Percentiles rank a stretch among this genome's conserved stretches.
phyloP scores from a whole-genome alignment of 1,284 basidiomycete genomes.

The Hortiboletus rubellus region DNA sequence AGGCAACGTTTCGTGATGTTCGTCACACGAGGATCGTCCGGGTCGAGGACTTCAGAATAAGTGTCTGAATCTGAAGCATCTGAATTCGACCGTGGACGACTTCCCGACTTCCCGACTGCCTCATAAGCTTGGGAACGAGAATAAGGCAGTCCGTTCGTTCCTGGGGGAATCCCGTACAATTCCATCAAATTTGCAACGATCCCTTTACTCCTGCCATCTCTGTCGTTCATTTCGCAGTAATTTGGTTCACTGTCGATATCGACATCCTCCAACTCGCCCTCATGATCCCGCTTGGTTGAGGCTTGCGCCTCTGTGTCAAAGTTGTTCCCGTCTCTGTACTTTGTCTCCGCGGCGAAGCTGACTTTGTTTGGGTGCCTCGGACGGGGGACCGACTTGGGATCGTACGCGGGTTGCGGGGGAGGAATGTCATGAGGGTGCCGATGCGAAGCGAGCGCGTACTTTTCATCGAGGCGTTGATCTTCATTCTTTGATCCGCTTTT shows the following conservation, averaged over 20 bases:
- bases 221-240: slow-evolving; percentile 22
- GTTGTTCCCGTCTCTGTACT: slow-evolving; percentile 12
- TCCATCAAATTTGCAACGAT: slow-evolving; percentile 53
- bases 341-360: slow-evolving; percentile 21
- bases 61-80: slow-evolving; percentile 29
- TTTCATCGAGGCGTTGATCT: slow-evolving; percentile 27
- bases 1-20: slow-evolving; percentile 44
- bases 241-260: slow-evolving; percentile 10
- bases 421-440: slow-evolving; percentile 60
- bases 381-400: slow-evolving; percentile 22
- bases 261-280: slow-evolving; percentile 4
- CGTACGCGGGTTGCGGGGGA: slow-evolving; percentile 46
- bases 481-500: slow-evolving; percentile 16
- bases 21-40: slow-evolving; percentile 55
- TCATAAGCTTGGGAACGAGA: slow-evolving; percentile 31
- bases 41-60: slow-evolving; percentile 50
- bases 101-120: slow-evolving; percentile 1
- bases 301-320: slow-evolving; percentile 32
- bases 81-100: slow-evolving; percentile 21
- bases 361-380: slow-evolving; percentile 22
- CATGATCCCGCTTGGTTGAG: slow-evolving; percentile 2
- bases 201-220: slow-evolving; percentile 34
- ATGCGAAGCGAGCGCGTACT: slow-evolving; percentile 54
- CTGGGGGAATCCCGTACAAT: slow-evolving; percentile 43
- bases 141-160: slow-evolving; percentile 27